Base-by-base conservation (phyloP, 2,329 filamentous ascomycete genomes). In the Cyphellophora europaea region DNA sequence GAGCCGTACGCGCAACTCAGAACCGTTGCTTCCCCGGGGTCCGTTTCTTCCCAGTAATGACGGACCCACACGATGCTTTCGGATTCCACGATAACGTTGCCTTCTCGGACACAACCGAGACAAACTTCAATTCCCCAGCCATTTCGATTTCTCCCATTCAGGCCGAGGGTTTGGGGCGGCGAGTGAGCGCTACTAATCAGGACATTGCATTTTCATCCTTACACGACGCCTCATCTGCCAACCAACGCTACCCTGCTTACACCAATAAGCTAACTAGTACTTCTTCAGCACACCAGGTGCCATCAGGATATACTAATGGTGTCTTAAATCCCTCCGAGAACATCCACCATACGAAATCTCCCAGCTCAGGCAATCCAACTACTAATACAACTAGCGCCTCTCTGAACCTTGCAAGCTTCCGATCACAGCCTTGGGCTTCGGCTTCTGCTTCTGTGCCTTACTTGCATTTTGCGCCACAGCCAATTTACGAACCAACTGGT, bases 31-130 rank as follows among this genome's bases (percentile, higher is more conserved):
- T n/a, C n/a, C n/a, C n/a, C n/a, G n/a, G n/a, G n/a, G n/a, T n/a
- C n/a, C n/a, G n/a, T n/a, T n/a, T n/a, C n/a, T n/a, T 46, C 35
- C 32, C 41, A 40, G 43, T 39, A 36, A 46, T 44, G 45, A 40
- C 39, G 40, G 41, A 37, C 41, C 41, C 41, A 44, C 45, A 38
- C 13, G 19, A 36, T 31, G 38, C 19, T 4, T 35, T 40, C 32
- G 36, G 34, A 14, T 39, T 43, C 33, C 36, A 42, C 30, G 33
- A 25, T 37, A 39, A 35, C 38, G 35, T 42, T 35, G 40, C 36
- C 25, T 28, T 32, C 34, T 41, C 37, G 36, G 35, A 45, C 29
- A 43, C 35, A 36, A 35, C 37, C 14, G 32, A 35, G 31, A 35
- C 41, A 34, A 33, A 38, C 25, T 29, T 41, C 40, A 39, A 14